Conservation (phyloP, 176 grass and related monocot species). For the barley (Hordeum vulgare) region DNA sequence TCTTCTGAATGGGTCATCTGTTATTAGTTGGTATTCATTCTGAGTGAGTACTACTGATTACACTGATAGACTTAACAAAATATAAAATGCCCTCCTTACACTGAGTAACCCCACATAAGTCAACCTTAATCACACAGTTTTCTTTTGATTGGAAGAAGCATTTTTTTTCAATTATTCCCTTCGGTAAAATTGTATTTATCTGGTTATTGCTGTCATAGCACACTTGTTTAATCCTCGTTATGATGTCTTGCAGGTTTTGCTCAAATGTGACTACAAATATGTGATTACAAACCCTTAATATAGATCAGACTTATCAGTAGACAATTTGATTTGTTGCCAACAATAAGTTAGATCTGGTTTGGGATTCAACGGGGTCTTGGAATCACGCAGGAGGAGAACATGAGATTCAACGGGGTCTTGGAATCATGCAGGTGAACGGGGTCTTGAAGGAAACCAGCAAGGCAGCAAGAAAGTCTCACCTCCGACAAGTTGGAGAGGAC, state of each 20-base stretch:
- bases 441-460: no score
- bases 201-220: not conserved
- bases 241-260: constrained; percentile 22
- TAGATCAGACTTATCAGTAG: constrained; percentile 34
- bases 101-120: not conserved
- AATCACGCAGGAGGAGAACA: no score
- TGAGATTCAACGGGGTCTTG: no score
- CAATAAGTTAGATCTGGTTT: constrained; percentile 35
- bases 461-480: no score
- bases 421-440: not conserved
- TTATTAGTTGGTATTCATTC: not conserved
- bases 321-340: constrained; percentile 40
- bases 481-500: no score
- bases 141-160: not conserved
- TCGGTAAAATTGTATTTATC: not conserved
- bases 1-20: not conserved
- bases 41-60: no score
- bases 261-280: constrained; percentile 29
- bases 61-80: no score
- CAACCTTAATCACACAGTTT: not conserved
- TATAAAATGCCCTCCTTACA: not conserved
- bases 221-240: not conserved
- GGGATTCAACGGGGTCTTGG: no score
- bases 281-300: constrained; percentile 33
- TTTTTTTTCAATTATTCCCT: not conserved